Evolutionary conservation across 108 stramenopile genomes (phyloP).

Genomic region (Pseudonitzschia multiseries): DNA sequence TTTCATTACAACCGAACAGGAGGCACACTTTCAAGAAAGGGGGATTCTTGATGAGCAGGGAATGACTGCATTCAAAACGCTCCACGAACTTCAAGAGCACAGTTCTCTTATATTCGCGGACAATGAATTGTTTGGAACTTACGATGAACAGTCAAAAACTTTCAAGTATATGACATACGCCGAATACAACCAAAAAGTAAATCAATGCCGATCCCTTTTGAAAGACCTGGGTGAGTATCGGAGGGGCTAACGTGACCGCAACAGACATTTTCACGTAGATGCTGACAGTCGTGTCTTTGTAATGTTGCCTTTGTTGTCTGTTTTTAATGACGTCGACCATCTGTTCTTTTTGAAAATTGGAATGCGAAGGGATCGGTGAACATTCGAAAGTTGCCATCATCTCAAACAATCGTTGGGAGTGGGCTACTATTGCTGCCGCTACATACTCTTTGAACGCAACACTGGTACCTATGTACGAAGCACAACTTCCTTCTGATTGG

Average conservation of each 20-base stretch:
- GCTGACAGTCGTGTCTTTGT: neutral
- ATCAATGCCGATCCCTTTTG: slow-evolving; percentile 63
- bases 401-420: slow-evolving; percentile 91
- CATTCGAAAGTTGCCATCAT: slow-evolving; percentile 84
- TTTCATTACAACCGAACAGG: slow-evolving; percentile 29
- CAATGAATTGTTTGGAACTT: slow-evolving; percentile 76
- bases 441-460: slow-evolving; percentile 89
- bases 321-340: neutral
- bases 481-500: slow-evolving; percentile 93
- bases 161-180: slow-evolving; percentile 80
- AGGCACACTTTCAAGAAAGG: slow-evolving; percentile 40
- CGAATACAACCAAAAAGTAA: slow-evolving; percentile 66
- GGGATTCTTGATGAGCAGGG: slow-evolving; percentile 67
- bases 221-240: slow-evolving; percentile 81
- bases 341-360: neutral
- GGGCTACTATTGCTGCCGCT: slow-evolving; percentile 87
- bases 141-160: slow-evolving; percentile 38
- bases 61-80: slow-evolving; percentile 60
- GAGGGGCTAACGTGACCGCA: no score
- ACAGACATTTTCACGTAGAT: no score
- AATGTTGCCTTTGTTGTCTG: neutral
- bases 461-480: slow-evolving; percentile 97
- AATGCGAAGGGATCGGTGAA: slow-evolving; percentile 55
- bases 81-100: slow-evolving; percentile 76
- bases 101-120: slow-evolving; percentile 59